phyloP scores from a whole-genome alignment of 345 rosid species.

The Rhizophora apiculata region DNA sequence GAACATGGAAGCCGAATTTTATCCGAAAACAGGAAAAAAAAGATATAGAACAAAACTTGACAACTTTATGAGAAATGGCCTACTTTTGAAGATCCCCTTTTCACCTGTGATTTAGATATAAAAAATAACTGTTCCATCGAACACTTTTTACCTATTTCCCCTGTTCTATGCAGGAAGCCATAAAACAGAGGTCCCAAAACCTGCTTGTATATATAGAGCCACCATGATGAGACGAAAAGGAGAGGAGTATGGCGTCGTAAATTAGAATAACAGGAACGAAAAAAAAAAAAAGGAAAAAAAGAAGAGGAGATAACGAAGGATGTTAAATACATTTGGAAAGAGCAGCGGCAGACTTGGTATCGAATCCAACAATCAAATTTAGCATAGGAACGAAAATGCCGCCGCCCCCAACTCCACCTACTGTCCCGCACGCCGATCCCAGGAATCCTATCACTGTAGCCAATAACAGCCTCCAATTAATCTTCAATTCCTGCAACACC shows the following conservation, averaged over 20 bases:
- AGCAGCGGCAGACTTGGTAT: slow-evolving; percentile 97
- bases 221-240: no score
- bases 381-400: slow-evolving; percentile 98
- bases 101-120: neutral
- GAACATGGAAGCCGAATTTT: neutral
- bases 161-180: no score
- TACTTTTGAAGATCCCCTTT: neutral
- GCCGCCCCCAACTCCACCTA: slow-evolving; percentile 97
- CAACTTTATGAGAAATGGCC: neutral
- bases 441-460: slow-evolving; percentile 81
- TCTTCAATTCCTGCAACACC: slow-evolving; percentile 51
- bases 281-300: neutral
- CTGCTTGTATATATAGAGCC: no score
- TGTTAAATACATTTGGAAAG: slow-evolving; percentile 66
- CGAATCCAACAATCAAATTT: slow-evolving; percentile 81
- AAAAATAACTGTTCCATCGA: no score
- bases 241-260: neutral
- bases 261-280: neutral
- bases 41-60: neutral
- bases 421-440: slow-evolving; percentile 93
- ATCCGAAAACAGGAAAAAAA: neutral
- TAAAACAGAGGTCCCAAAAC: no score
- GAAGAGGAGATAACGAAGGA: neutral
- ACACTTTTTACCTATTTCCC: no score
- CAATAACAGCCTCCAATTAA: slow-evolving; percentile 59